These are phyloP conservation scores for Boletus nobilissimus DNA, from an alignment of 1,284 basidiomycete species.

Conservation along the genomic window DNA sequence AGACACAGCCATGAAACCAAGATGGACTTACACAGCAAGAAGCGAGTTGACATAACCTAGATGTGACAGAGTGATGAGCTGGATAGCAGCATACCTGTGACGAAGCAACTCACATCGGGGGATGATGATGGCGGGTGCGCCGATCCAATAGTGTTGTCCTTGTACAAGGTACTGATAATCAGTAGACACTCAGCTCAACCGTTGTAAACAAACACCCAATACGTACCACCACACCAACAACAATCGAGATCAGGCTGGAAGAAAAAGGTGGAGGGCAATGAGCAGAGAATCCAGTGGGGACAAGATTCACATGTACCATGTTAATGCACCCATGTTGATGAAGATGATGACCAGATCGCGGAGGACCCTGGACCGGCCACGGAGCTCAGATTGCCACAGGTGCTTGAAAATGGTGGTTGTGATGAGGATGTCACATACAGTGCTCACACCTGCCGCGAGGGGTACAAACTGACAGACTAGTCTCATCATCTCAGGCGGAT, in stretches of 20 bases:
- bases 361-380: background rate
- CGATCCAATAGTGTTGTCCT: constrained; percentile 22
- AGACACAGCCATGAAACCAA: too few relatives aligned
- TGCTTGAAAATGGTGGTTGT: constrained; percentile 24
- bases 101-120: constrained; percentile 22
- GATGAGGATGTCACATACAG: constrained; percentile 28
- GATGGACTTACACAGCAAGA: constrained; percentile 22
- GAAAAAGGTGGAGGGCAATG: background rate
- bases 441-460: constrained; percentile 10
- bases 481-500: background rate
- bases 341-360: constrained; percentile 27
- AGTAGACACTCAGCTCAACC: background rate
- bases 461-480: constrained; percentile 22
- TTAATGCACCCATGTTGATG: constrained; percentile 30
- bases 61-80: background rate
- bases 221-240: constrained; percentile 23
- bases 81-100: background rate
- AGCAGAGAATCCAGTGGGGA: background rate
- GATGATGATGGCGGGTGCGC: constrained; percentile 15
- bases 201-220: background rate
- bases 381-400: constrained; percentile 29
- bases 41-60: constrained; percentile 31
- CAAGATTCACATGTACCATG: constrained; percentile 10
- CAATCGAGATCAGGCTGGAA: constrained; percentile 23
- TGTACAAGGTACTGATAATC: constrained; percentile 18